Conservation (phyloP, 2,329 filamentous ascomycete genomes). For the Colletotrichum lindemuthianum region DNA sequence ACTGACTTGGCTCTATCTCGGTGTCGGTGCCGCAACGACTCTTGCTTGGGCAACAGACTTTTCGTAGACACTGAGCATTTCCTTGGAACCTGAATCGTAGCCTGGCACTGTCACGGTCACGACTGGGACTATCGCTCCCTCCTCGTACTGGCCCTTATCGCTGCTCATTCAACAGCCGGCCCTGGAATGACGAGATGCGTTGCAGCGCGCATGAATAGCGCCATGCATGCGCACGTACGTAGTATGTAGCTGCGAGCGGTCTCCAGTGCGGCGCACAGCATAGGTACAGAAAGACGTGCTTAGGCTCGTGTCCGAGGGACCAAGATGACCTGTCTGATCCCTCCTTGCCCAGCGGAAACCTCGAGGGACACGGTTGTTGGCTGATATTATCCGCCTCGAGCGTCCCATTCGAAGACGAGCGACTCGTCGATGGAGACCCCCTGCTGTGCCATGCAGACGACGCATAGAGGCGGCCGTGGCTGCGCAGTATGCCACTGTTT, state of each 20-base stretch:
- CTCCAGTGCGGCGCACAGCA: conserved; percentile 27
- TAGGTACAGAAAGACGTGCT: conserved; percentile 24
- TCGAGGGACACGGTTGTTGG: conserved; percentile 1
- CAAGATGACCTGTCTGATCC: conserved; percentile 17
- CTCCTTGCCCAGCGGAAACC: not conserved
- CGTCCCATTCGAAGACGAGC: conserved; percentile 20
- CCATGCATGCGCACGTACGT: conserved; percentile 26
- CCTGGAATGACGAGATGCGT: not conserved
- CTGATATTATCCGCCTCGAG: not conserved
- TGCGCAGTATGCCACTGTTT: conserved; percentile 23
- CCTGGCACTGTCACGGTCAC: too few relatives aligned
- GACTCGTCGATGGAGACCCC: conserved; percentile 5
- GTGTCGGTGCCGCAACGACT: conserved; percentile 9
- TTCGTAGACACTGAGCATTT: not conserved
- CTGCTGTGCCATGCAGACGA: conserved; percentile 25
- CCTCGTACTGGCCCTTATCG: too few relatives aligned
- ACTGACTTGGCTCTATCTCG: conserved; percentile 3
- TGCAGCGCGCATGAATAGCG: conserved; percentile 31
- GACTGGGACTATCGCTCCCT: too few relatives aligned
- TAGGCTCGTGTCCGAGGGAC: conserved; percentile 27
- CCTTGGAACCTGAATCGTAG: conserved; percentile 4
- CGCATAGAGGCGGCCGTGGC: conserved; percentile 13
- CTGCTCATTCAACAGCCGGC: too few relatives aligned
- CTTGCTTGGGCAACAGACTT: not conserved
- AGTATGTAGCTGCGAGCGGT: conserved; percentile 24